phyloP scores from a whole-genome alignment of 225 moss, liverwort and hornwort genomes.

The Pseudisothecium myosuroides region DNA sequence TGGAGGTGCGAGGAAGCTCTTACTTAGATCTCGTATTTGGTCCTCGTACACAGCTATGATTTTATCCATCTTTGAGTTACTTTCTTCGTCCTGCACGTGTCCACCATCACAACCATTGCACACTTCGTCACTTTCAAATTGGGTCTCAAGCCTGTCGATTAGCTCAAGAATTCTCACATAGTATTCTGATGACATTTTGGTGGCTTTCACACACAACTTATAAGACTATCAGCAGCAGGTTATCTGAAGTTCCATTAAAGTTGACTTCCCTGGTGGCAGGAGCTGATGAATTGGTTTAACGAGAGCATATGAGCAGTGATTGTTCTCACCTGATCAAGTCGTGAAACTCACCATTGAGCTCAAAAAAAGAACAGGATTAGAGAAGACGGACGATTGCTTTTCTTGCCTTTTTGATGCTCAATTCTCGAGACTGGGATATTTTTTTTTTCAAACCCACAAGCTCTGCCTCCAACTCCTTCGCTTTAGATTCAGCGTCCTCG shows the following conservation, averaged over 20 bases:
- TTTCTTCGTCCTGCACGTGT: constrained; percentile 23
- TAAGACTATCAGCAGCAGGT: not conserved
- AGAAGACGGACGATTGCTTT: not conserved
- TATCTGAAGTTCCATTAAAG: not conserved
- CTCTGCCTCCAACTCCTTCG: constrained; percentile 8
- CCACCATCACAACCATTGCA: not conserved
- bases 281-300: not conserved
- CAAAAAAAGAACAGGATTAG: not conserved
- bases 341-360: not conserved
- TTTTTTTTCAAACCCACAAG: not conserved
- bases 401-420: constrained; percentile 12
- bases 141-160: not conserved
- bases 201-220: not conserved
- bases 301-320: not conserved
- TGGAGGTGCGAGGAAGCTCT: not conserved
- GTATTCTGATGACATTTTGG: not conserved
- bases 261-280: not conserved
- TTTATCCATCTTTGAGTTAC: constrained; percentile 16
- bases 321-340: not conserved
- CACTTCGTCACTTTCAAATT: not conserved
- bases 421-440: not conserved
- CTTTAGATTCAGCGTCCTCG: constrained; percentile 13
- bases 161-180: not conserved
- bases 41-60: constrained; percentile 17
- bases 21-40: constrained; percentile 27